Percentiles rank a stretch among this genome's conserved stretches.
Evolutionary conservation across 1,139 yeast genomes (phyloP).

Genomic region (Arxiozyma slooffiae): DNA sequence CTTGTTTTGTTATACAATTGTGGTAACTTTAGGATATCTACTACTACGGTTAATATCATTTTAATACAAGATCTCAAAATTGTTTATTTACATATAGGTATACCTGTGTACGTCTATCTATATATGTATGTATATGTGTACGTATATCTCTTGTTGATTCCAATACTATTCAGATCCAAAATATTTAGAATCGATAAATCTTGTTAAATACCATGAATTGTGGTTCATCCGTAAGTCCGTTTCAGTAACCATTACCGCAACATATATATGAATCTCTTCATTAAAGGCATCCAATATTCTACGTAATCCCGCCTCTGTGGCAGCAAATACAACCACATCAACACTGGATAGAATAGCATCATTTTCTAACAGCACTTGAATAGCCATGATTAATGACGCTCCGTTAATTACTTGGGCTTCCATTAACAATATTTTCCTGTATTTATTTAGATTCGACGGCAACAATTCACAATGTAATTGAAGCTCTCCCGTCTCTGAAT

Average conservation of each 20-base stretch:
- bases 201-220: conserved; percentile 44
- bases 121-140: not conserved
- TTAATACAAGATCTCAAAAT: conserved; percentile 37
- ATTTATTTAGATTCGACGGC: conserved; percentile 32
- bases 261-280: conserved; percentile 48
- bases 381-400: conserved; percentile 90
- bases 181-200: conserved; percentile 70
- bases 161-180: conserved; percentile 42
- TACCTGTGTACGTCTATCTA: conserved; percentile 40
- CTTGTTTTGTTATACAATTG: conserved; percentile 54
- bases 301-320: conserved; percentile 75
- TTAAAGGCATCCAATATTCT: conserved; percentile 70
- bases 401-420: conserved; percentile 90
- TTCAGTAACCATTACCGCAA: conserved; percentile 50
- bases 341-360: conserved; percentile 56
- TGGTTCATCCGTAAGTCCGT: conserved; percentile 21
- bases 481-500: conserved; percentile 85
- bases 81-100: not conserved
- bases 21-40: conserved; percentile 71
- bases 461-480: conserved; percentile 70
- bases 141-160: not conserved
- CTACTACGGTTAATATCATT: conserved; percentile 52
- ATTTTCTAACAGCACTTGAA: conserved; percentile 78
- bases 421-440: conserved; percentile 51
- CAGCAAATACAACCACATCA: conserved; percentile 58